Percentiles rank a stretch among this genome's conserved stretches.
Evolutionary conservation across 768 basidiomycete genomes (phyloP).

Genomic region (Hemileccinum rubropunctum): DNA sequence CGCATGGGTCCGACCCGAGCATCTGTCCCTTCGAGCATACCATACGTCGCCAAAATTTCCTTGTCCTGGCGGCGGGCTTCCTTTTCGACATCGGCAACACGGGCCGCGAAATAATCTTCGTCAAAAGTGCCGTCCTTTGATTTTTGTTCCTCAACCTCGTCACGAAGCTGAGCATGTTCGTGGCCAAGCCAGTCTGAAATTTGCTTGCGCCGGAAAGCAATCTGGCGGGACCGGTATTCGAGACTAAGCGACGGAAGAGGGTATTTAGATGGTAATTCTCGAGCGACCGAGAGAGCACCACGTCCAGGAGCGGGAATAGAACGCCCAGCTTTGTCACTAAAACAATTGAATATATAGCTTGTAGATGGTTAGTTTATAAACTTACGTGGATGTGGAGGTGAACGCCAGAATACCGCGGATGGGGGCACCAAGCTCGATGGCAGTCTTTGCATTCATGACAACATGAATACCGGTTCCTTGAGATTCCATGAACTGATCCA

Average conservation of each 20-base stretch:
- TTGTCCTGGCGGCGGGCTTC: conserved; percentile 92
- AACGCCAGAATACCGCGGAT: conserved; percentile 93
- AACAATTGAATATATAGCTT: conserved; percentile 4
- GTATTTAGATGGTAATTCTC: conserved; percentile 77
- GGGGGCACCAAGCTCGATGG: conserved; percentile 88
- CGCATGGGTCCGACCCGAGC: conserved; percentile 87
- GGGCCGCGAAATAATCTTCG: conserved; percentile 69
- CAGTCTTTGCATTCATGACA: conserved; percentile 95
- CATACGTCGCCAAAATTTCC: conserved; percentile 89
- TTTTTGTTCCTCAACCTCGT: conserved; percentile 68
- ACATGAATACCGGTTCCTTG: conserved; percentile 97
- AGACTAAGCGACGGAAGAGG: conserved; percentile 80
- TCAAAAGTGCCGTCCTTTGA: conserved; percentile 49
- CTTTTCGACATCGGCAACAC: conserved; percentile 81
- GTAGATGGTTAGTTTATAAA: conserved; percentile 9
- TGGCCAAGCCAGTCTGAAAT: conserved; percentile 93
- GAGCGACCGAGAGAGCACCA: conserved; percentile 86
- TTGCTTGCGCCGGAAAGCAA: conserved; percentile 92
- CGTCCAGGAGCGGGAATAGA: conserved; percentile 96
- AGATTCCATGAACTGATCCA: conserved; percentile 86
- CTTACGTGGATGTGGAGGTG: conserved; percentile 94
- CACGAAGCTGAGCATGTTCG: conserved; percentile 81
- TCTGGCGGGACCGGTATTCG: conserved; percentile 89
- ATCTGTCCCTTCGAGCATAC: conserved; percentile 90
- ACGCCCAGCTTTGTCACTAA: conserved; percentile 95